Evolutionary conservation across 352 stramenopile species (phyloP), one percentile per base, ranked within the genome.

Genomic region (Blastocystis sp.): DNA sequence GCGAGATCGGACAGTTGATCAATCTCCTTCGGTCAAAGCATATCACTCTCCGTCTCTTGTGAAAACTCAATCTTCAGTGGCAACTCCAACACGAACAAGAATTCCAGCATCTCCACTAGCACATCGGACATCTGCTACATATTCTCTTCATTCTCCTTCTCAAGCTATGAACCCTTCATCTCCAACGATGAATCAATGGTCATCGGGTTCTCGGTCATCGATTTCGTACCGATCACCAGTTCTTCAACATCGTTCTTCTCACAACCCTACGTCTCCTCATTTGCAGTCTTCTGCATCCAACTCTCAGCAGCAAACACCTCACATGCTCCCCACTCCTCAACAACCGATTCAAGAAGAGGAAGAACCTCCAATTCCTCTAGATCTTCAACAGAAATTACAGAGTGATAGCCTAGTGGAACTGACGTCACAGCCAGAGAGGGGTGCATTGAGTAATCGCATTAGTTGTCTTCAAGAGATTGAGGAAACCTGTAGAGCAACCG

Each of bases 391-490:
- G 49, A 52, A 3, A 51, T 37, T 65, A 52, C 14, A 66, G 27
- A 27, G 24, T 49, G 42, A 65, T n/a, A 27, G 27, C 24, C 7
- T 65, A 1, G 51, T 65, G 7, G 46, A 83, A 42, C 49, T 83
- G 9, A 80, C 69, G 9, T 27, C 57, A n/a, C 69, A 80, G 43
- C 69, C 69, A 14, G 39, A 46, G 11, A 49, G 69, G 0, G 69
- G 69, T 29, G 61, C 46, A 49, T 35, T 80, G 32, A 42, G 24
- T n/a, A 35, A 49, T 16, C 19, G 21, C 3, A 39, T 63, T 27
- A 24, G 42, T 27, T 19, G 51, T 39, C 71, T 83, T 9, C 42
- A 83, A 35, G 71, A 83, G 21, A 16, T 83, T 19, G 49, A 83
- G 29, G 46, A 35, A 37, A 16, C 46, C 0, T 83, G 71, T 32